Evolutionary conservation across 2,329 filamentous ascomycete genomes (phyloP).

Genomic region (Neurospora sp.): DNA sequence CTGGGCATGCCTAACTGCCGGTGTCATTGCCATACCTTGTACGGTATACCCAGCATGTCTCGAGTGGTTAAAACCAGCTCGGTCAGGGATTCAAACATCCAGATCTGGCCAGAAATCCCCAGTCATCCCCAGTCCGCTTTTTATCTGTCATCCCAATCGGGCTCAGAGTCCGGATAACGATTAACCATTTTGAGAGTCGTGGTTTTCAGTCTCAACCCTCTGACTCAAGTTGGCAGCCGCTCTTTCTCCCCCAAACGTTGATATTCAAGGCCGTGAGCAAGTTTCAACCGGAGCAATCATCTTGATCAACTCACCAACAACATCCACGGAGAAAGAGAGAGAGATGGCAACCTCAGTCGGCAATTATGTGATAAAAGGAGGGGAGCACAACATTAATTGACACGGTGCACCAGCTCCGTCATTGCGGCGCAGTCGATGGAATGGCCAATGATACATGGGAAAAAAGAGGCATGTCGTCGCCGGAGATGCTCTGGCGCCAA

Average conservation of each 20-base stretch:
- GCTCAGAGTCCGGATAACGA: neutral
- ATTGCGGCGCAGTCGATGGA: neutral
- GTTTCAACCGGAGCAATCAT: neutral
- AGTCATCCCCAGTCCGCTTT: neutral
- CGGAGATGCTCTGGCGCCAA: neutral
- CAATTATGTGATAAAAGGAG: neutral
- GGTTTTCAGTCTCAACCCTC: neutral
- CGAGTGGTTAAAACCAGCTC: neutral
- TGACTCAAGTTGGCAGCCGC: neutral
- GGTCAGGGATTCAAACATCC: neutral
- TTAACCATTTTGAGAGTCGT: neutral
- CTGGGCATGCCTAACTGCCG: neutral
- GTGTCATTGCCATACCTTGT: neutral
- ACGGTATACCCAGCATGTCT: neutral
- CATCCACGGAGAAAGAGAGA: neutral
- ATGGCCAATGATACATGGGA: neutral
- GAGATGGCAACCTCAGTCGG: neutral
- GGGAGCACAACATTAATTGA: neutral
- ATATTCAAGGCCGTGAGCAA: neutral
- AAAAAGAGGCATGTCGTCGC: slow-evolving; percentile 4
- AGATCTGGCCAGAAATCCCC: neutral
- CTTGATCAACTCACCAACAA: neutral
- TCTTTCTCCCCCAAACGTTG: neutral
- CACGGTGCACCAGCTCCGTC: neutral
- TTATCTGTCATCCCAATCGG: neutral